Evolutionary conservation across 371 early-diverging fungal species (phyloP).

Genomic region (Entomophthora muscae): DNA sequence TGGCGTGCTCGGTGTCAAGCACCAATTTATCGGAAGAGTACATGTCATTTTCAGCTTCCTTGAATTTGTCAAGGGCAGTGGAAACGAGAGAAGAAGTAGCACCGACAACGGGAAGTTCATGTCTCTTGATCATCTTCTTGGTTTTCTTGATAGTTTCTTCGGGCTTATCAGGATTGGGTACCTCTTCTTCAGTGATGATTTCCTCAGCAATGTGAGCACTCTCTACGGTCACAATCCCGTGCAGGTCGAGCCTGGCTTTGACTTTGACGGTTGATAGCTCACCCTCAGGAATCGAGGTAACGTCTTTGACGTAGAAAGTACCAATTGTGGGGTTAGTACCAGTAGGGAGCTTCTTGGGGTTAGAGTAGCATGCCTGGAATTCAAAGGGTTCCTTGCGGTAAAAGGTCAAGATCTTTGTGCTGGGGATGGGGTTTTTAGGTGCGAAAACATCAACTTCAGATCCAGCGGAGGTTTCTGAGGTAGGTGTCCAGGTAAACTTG

Average conservation of each 20-base stretch:
- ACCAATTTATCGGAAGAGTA: conserved; percentile 68
- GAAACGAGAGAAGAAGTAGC: conserved; percentile 35
- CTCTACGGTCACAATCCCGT: conserved; percentile 51
- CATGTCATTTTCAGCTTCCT: conserved; percentile 76
- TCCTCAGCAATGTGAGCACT: conserved; percentile 82
- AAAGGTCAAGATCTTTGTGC: conserved; percentile 76
- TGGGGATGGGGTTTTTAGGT: conserved; percentile 55
- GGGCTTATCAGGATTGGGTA: conserved; percentile 9
- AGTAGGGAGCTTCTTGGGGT: conserved; percentile 38
- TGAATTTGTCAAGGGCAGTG: conserved; percentile 34
- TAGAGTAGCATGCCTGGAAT: conserved; percentile 52
- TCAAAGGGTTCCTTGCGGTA: conserved; percentile 62
- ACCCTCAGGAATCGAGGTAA: conserved; percentile 22
- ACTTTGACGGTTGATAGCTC: conserved; percentile 59
- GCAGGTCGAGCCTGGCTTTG: conserved; percentile 41
- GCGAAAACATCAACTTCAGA: conserved; percentile 52
- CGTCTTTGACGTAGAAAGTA: conserved; percentile 39
- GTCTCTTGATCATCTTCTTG: conserved; percentile 82
- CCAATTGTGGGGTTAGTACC: conserved; percentile 56
- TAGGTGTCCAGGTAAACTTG: conserved; percentile 48
- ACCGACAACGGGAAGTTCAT: conserved; percentile 55
- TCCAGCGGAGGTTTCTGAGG: conserved; percentile 36
- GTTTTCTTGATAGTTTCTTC: conserved; percentile 22
- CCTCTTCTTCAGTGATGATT: conserved; percentile 43
- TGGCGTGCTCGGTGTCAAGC: conserved; percentile 78